Percentiles rank a stretch among this genome's conserved stretches.
These are phyloP conservation scores for Geotrichum citri-aurantii DNA, from an alignment of 1,139 yeast species.

Conservation along the genomic window DNA sequence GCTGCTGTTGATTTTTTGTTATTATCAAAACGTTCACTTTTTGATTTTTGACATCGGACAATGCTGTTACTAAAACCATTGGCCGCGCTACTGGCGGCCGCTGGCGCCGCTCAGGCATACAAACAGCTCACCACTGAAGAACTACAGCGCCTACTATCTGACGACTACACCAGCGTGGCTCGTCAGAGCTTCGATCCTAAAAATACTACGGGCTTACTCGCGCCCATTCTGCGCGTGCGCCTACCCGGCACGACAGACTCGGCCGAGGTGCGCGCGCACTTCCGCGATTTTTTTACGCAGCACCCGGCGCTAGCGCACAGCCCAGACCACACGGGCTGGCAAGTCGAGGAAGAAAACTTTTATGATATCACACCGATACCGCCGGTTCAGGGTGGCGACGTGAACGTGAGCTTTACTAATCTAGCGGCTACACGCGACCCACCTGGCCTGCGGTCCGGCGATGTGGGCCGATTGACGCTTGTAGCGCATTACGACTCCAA, in stretches of 20 bases:
- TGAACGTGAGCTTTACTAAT: slow-evolving; percentile 43
- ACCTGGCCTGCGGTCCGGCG: slow-evolving; percentile 24
- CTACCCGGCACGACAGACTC: slow-evolving; percentile 46
- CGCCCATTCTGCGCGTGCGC: slow-evolving; percentile 37
- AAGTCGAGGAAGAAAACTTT: slow-evolving; percentile 40
- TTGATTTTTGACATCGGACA: not conserved
- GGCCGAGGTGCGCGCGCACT: slow-evolving; percentile 38
- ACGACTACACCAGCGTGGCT: not conserved
- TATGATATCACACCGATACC: slow-evolving; percentile 35
- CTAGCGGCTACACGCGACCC: slow-evolving; percentile 38
- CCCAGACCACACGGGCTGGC: slow-evolving; percentile 33
- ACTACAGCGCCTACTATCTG: not conserved
- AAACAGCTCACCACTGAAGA: not conserved
- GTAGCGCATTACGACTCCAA: slow-evolving; percentile 56
- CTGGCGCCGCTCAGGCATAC: not conserved
- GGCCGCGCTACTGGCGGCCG: not conserved
- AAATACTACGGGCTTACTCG: slow-evolving; percentile 27
- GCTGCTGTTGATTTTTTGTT: too few relatives aligned
- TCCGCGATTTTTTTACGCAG: slow-evolving; percentile 27
- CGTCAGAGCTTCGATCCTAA: slow-evolving; percentile 13
- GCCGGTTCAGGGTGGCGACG: slow-evolving; percentile 5
- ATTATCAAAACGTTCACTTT: too few relatives aligned
- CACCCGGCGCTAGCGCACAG: not conserved
- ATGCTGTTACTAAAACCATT: not conserved
- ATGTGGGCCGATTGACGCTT: slow-evolving; percentile 37